These are phyloP conservation scores for Bipolaris zeicola DNA, from an alignment of 2,329 filamentous ascomycete species.

Conservation along the genomic window DNA sequence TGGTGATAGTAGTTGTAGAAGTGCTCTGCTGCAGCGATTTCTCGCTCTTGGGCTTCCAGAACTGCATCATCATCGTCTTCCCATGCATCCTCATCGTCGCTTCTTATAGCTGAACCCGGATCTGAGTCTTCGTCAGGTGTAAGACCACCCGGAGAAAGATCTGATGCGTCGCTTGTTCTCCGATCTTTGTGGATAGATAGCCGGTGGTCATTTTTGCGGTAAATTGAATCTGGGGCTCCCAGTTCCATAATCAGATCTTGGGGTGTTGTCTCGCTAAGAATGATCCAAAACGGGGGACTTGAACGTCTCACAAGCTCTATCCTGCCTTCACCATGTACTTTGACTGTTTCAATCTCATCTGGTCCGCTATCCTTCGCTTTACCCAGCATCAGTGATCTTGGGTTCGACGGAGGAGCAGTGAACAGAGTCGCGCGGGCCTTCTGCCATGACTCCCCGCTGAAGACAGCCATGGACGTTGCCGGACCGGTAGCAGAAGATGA, in stretches of 20 bases:
- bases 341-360: constrained; percentile 83
- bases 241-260: constrained; percentile 91
- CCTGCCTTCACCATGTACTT: constrained; percentile 76
- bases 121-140: constrained; percentile 44
- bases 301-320: constrained; percentile 79
- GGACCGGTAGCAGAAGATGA: constrained; percentile 77
- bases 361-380: constrained; percentile 80
- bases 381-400: constrained; percentile 69
- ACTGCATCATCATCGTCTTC: constrained; percentile 51
- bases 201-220: constrained; percentile 85
- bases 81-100: constrained; percentile 53
- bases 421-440: constrained; percentile 79
- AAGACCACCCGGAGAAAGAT: constrained; percentile 37
- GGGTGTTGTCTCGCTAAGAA: constrained; percentile 82
- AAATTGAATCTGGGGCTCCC: constrained; percentile 91
- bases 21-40: constrained; percentile 67
- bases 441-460: constrained; percentile 88
- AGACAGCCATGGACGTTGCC: constrained; percentile 87
- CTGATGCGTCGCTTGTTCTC: constrained; percentile 44
- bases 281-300: constrained; percentile 70
- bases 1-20: constrained; percentile 99
- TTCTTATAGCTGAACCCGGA: constrained; percentile 39
- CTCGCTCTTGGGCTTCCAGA: constrained; percentile 65
- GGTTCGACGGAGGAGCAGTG: constrained; percentile 72
- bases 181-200: constrained; percentile 76